Base-by-base conservation (phyloP, 805 yeast genomes). In the Clavispora vitiphila region DNA sequence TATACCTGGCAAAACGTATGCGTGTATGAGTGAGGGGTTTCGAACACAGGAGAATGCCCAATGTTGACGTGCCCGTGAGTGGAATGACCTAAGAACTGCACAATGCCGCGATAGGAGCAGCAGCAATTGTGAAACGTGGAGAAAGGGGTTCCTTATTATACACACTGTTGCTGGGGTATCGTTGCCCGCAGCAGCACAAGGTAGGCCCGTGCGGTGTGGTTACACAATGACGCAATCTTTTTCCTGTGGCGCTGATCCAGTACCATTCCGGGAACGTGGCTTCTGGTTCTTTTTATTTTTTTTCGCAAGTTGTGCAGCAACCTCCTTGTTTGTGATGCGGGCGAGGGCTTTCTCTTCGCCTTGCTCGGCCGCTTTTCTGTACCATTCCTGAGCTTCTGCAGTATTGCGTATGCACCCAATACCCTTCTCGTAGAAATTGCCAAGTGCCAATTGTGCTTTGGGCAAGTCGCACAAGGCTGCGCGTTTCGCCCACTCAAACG, bases 401-500 rank as follows among this genome's bases (percentile, higher is more conserved):
- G 62, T 39, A 58, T 86, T 77, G 23, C 69, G 64, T 18, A 74
- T 78, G 58, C 95, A 83, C 2, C 98, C 99, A 48, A 88, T 79
- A 1, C 98, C 98, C 56, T 80, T 76, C 47, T 88, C 95, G 55
- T 78, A 80, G 55, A 90, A 89, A 56, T 84, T 82, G 20, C 90
- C 96, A 32, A 88, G 67, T 0, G 95, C 84, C 58, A 77, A 81
- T 72, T 88, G 95, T 1, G 95, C 98, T 60, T 87, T 87, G 5
- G 87, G 76, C 27, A 75, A 71, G 12, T 86, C 86, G 30, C 78
- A 66, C 32, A 75, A 71, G 0, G 98, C 97, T 0, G 98, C 91
- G 48, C 86, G 72, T 40, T 77, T 67, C 1, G 97, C 97, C 98
- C 98, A 93, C 54, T 87, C 93, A 60, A 83, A 91, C 1, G 97